phyloP scores from a whole-genome alignment of 176 grass and related monocot genomes.

The Elaeis guineensis region DNA sequence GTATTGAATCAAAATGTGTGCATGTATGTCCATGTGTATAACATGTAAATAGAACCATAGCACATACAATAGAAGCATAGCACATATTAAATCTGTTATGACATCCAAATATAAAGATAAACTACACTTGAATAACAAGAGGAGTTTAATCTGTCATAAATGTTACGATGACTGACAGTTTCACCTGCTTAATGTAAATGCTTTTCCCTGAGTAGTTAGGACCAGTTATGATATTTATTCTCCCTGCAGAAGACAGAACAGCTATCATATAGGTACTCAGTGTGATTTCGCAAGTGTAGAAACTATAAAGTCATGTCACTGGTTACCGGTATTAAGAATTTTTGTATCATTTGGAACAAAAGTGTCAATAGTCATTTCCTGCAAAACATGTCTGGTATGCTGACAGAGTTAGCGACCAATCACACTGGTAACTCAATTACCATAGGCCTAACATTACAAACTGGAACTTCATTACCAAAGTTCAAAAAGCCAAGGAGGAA shows the following conservation, averaged over 20 bases:
- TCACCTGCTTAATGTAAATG: conserved; percentile 96
- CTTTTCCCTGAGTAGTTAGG: conserved; percentile 99
- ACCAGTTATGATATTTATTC: conserved; percentile 94
- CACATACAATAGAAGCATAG: too few species aligned
- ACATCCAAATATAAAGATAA: background rate
- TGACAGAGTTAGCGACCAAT: background rate
- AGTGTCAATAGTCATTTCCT: conserved; percentile 97
- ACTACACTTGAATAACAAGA: background rate
- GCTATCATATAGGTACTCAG: background rate
- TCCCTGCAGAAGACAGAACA: conserved; percentile 37
- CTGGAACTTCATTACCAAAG: too few species aligned
- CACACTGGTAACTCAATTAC: background rate
- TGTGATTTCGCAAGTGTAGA: background rate
- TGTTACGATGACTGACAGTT: background rate
- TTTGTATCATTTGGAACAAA: conserved; percentile 94
- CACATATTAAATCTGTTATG: too few species aligned
- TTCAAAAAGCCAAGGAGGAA: too few species aligned
- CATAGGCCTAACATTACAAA: too few species aligned
- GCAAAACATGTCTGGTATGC: conserved; percentile 80
- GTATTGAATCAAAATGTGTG: too few species aligned
- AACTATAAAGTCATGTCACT: conserved; percentile 18
- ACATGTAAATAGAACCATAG: too few species aligned
- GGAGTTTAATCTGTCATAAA: too few species aligned
- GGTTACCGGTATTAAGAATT: conserved; percentile 51
- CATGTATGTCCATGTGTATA: too few species aligned